phyloP scores from a whole-genome alignment of 2,329 filamentous ascomycete genomes.

The Cladobotryum protrusum region DNA sequence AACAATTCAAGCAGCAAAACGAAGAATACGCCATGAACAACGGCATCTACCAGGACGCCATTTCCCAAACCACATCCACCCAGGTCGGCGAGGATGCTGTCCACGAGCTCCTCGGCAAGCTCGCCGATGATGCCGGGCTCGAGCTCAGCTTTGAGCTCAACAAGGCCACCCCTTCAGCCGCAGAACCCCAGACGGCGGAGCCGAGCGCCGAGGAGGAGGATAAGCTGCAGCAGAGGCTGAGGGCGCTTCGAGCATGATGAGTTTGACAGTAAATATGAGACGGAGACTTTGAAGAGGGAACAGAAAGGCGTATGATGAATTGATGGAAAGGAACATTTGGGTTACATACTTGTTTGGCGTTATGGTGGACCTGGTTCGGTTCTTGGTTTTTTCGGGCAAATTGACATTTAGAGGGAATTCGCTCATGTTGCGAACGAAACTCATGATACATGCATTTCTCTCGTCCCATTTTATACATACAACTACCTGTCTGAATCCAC shows the following conservation, averaged over 20 bases:
- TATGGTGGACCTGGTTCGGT: no score
- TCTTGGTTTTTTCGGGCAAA: no score
- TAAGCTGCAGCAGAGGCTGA: conserved; percentile 57
- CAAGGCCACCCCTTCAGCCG: conserved; percentile 47
- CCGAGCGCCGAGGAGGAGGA: conserved; percentile 76
- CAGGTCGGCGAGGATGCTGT: conserved; percentile 76
- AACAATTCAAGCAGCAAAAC: conserved; percentile 56
- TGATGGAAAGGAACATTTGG: no score
- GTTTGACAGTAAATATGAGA: no score
- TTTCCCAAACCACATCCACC: conserved; percentile 67
- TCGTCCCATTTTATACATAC: no score
- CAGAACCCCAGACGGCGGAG: conserved; percentile 56
- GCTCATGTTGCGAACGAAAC: no score
- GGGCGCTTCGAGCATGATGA: conserved; percentile 45
- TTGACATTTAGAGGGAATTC: no score
- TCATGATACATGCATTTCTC: no score
- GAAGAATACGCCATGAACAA: conserved; percentile 59
- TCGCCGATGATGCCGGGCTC: conserved; percentile 82
- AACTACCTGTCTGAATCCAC: no score
- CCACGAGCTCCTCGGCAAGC: conserved; percentile 75
- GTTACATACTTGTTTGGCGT: no score
- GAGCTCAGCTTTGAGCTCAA: conserved; percentile 72
- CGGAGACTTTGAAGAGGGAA: conserved; percentile 6
- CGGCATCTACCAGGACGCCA: conserved; percentile 81
- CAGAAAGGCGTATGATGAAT: background rate